phyloP scores from a whole-genome alignment of 192 early-diverging fungal species.

The Coemansia sp. region DNA sequence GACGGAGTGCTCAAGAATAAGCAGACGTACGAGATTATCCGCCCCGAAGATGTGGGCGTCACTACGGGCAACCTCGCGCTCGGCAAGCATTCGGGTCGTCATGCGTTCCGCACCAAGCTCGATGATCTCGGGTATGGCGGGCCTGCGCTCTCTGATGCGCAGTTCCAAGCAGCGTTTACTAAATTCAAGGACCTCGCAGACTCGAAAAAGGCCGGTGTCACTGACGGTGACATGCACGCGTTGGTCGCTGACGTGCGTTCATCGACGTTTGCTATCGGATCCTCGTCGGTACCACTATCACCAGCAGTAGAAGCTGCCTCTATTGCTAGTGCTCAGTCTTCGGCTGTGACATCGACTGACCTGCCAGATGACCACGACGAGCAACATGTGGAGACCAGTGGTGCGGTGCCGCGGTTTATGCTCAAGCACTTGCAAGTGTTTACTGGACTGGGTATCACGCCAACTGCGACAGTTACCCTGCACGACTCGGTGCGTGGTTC shows the following conservation, averaged over 20 bases:
- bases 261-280: constrained; percentile 11
- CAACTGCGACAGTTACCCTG: constrained; percentile 83
- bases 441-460: constrained; percentile 70
- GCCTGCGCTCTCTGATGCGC: constrained; percentile 59
- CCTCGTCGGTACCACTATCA: too few relatives aligned
- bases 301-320: too few relatives aligned
- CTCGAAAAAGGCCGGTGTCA: constrained; percentile 81
- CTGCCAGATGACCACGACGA: neutral
- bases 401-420: constrained; percentile 47
- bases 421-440: constrained; percentile 81
- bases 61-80: constrained; percentile 84
- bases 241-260: constrained; percentile 79
- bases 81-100: constrained; percentile 96
- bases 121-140: constrained; percentile 75
- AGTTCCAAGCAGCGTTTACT: constrained; percentile 82
- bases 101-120: constrained; percentile 85
- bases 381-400: neutral
- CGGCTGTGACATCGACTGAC: neutral
- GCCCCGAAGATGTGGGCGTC: constrained; percentile 89
- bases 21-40: constrained; percentile 96
- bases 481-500: constrained; percentile 58
- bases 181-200: constrained; percentile 95
- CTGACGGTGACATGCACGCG: constrained; percentile 88
- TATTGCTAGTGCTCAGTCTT: too few relatives aligned
- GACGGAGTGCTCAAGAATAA: constrained; percentile 98